Evolutionary conservation across 306 rosid genomes (phyloP).

Genomic region (Purshia tridentata): DNA sequence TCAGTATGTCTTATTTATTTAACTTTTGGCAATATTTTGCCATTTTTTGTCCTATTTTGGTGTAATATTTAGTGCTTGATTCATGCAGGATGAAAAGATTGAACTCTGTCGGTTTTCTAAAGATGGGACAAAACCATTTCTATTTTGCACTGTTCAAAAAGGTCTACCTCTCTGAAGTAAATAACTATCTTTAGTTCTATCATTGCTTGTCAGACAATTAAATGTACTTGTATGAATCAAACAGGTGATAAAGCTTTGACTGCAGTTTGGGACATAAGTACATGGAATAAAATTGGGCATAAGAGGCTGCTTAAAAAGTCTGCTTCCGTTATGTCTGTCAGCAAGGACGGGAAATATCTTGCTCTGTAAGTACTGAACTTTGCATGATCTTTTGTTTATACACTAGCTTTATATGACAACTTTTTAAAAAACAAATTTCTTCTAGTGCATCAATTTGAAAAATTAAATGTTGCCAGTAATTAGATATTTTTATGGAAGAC

Average conservation of each 20-base stretch:
- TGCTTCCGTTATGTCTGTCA: slow-evolving; percentile 76
- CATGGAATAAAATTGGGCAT: slow-evolving; percentile 88
- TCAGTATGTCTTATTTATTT: slow-evolving; percentile 43
- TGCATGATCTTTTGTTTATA: slow-evolving; percentile 18
- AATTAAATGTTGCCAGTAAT: background rate
- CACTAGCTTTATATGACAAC: slow-evolving; percentile 1
- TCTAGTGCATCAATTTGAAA: background rate
- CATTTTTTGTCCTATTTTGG: slow-evolving; percentile 17
- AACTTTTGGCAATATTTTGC: slow-evolving; percentile 13
- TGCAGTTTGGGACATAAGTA: slow-evolving; percentile 83
- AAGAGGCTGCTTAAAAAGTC: slow-evolving; percentile 83
- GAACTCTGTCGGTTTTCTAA: slow-evolving; percentile 91
- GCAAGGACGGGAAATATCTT: slow-evolving; percentile 95
- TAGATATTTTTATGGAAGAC: background rate
- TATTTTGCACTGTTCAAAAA: slow-evolving; percentile 73
- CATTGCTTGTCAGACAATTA: slow-evolving; percentile 23
- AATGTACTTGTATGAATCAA: slow-evolving; percentile 6
- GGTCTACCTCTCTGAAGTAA: slow-evolving; percentile 42
- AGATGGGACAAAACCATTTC: slow-evolving; percentile 94
- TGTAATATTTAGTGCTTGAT: slow-evolving; percentile 9
- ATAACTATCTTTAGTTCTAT: background rate
- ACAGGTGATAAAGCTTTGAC: slow-evolving; percentile 67
- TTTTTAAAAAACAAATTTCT: background rate
- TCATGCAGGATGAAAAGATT: slow-evolving; percentile 77
- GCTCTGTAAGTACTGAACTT: slow-evolving; percentile 70